These are phyloP conservation scores for Lepiota brunneoincarnata DNA, from an alignment of 768 basidiomycete genomes.

Conservation along the genomic window DNA sequence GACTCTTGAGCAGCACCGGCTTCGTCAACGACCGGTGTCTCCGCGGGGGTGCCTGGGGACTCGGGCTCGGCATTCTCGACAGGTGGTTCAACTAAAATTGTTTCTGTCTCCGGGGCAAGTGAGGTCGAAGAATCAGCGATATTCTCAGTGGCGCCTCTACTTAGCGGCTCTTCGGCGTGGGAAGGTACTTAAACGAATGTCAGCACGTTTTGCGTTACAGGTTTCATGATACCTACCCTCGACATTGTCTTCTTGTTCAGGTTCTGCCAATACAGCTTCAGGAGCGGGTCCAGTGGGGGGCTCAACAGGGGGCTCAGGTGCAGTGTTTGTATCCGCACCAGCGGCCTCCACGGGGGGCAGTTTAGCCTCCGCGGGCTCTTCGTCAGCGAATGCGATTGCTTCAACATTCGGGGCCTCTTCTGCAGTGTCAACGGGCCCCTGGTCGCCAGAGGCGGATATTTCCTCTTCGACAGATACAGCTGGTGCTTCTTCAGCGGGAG, in stretches of 20 bases:
- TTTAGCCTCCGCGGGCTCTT: conserved; percentile 14
- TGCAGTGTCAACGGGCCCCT: background rate
- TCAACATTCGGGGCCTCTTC: background rate
- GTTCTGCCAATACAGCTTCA: conserved; percentile 4
- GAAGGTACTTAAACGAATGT: too few relatives aligned
- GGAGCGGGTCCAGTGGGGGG: background rate
- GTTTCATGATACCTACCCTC: too few relatives aligned
- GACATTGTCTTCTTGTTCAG: background rate
- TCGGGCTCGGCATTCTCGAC: background rate
- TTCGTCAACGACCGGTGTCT: conserved; percentile 1
- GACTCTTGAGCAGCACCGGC: conserved; percentile 3
- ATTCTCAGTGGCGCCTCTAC: too few relatives aligned
- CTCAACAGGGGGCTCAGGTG: background rate
- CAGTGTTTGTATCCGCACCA: conserved; percentile 8
- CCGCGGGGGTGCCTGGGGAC: background rate
- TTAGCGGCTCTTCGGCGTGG: too few relatives aligned
- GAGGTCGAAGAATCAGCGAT: too few relatives aligned
- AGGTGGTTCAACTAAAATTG: background rate
- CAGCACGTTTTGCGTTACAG: too few relatives aligned
- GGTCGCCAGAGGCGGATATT: background rate
- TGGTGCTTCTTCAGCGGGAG: background rate
- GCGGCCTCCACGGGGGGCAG: conserved; percentile 5
- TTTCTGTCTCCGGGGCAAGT: too few relatives aligned
- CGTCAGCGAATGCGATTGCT: conserved; percentile 14
- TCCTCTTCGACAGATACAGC: background rate